Base-by-base conservation (phyloP, 306 rosid species). In the Lotus japonicus region DNA sequence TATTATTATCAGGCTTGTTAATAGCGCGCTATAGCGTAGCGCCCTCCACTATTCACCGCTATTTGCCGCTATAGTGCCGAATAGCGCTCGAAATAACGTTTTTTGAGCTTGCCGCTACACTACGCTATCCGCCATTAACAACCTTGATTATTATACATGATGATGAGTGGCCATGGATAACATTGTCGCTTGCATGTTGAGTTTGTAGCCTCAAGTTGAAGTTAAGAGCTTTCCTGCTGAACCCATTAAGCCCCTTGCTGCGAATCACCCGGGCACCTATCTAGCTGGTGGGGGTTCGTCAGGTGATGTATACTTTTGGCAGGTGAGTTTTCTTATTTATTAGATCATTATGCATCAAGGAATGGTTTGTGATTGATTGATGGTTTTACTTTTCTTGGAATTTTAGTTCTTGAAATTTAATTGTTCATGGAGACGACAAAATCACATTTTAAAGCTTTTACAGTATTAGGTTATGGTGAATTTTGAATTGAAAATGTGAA, bases 291-390 rank as follows among this genome's bases (percentile, higher is more conserved):
- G 96, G 5, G 92, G 84, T 50, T 41, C 39, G 36, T 83, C 96
- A 1, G 97, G 99, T 62, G 72, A 84, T 42, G 84, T 90, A 5
- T 88, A 86, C 83, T 72, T 90, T 49, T 94, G 97, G 99, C 96
- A 90, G 90, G 95, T 94, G 44, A 19, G 9, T 50, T 55, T 46
- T 58, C 16, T 13, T 66, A 5, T 36, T 11, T 53, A 21, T 23
- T 68, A 6, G 23, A 43, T 2, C 23, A 3, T 68, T 31, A 10
- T 28, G 12, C 13, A 31, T 36, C 38, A 60, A 59, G 58, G 71
- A 4, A 10, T 48, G 3, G 46, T 35, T 33, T 65, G 7, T 7
- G 12, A 50, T 31, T 17, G 49, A 6, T 31, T 17, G 49, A 6
- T 12, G 49, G 13, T 44, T 26, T 51, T 3, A 26, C 4, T 1